These are phyloP conservation scores for Hypoxylon sp. DNA, from an alignment of 2,329 filamentous ascomycete genomes.

Conservation along the genomic window DNA sequence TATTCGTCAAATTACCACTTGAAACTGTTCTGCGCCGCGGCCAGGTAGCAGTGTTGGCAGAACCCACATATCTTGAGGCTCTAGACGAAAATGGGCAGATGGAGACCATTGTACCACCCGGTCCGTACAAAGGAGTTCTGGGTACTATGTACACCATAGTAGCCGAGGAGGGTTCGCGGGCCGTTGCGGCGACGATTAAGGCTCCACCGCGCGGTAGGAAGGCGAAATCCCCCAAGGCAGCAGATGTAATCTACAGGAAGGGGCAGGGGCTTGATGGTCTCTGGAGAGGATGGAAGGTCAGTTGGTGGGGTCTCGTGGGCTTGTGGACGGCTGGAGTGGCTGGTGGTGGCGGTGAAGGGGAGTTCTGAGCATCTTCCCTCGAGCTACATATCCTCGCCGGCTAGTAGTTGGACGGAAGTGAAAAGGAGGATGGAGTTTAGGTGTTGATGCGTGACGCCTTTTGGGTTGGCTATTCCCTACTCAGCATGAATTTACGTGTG, in stretches of 20 bases:
- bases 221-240: slow-evolving; percentile 54
- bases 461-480: slow-evolving; percentile 30
- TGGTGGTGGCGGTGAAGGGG: slow-evolving; percentile 72
- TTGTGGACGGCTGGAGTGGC: slow-evolving; percentile 79
- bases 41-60: slow-evolving; percentile 80
- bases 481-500: slow-evolving; percentile 33
- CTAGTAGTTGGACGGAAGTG: slow-evolving; percentile 1
- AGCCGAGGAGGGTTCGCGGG: slow-evolving; percentile 81
- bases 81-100: slow-evolving; percentile 63
- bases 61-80: slow-evolving; percentile 66
- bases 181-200: slow-evolving; percentile 58
- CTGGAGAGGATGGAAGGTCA: slow-evolving; percentile 82
- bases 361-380: slow-evolving; percentile 61
- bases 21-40: slow-evolving; percentile 93
- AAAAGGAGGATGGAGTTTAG: slow-evolving; percentile 30
- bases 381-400: background rate
- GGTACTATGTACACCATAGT: slow-evolving; percentile 92
- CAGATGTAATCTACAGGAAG: slow-evolving; percentile 65
- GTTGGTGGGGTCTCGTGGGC: slow-evolving; percentile 82
- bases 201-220: slow-evolving; percentile 51
- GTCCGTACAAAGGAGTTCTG: slow-evolving; percentile 87
- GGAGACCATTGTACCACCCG: slow-evolving; percentile 84
- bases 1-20: slow-evolving; percentile 89
- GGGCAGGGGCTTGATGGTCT: slow-evolving; percentile 79
- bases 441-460: slow-evolving; percentile 24